A percentile compares a stretch with the other conserved stretches of the same genome.
Conservation (phyloP, 2,329 filamentous ascomycete species). For the Paecilomyces formosus region DNA sequence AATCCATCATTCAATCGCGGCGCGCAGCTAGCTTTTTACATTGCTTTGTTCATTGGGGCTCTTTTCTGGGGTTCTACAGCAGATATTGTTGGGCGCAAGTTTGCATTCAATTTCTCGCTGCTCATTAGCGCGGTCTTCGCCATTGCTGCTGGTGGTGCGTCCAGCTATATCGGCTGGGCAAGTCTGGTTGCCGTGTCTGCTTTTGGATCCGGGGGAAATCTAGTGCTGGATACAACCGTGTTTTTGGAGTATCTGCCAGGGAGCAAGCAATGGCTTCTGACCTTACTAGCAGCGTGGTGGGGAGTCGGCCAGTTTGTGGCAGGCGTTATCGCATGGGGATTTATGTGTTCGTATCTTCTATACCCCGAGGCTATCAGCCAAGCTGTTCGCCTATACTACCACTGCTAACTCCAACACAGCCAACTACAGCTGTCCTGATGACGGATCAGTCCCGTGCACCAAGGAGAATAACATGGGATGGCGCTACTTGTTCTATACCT, state of each 20-base stretch:
- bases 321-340: slow-evolving; percentile 46
- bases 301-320: slow-evolving; percentile 44
- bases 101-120: slow-evolving; percentile 61
- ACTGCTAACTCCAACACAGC: neutral
- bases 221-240: slow-evolving; percentile 56
- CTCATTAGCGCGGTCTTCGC: slow-evolving; percentile 56
- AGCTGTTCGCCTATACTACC: neutral
- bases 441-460: slow-evolving; percentile 39
- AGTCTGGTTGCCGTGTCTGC: slow-evolving; percentile 56
- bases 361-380: neutral
- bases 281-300: slow-evolving; percentile 28
- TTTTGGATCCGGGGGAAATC: slow-evolving; percentile 58
- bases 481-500: slow-evolving; percentile 51
- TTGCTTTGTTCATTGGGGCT: slow-evolving; percentile 36
- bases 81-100: slow-evolving; percentile 60
- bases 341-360: slow-evolving; percentile 31
- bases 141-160: slow-evolving; percentile 59
- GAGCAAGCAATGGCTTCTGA: slow-evolving; percentile 54
- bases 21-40: slow-evolving; percentile 33
- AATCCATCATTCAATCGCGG: slow-evolving; percentile 24
- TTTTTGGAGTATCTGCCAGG: slow-evolving; percentile 52
- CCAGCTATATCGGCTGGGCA: slow-evolving; percentile 58
- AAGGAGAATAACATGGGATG: slow-evolving; percentile 49
- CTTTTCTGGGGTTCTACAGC: slow-evolving; percentile 63
- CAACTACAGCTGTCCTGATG: slow-evolving; percentile 38